Evolutionary conservation across 2,329 filamentous ascomycete genomes (phyloP).

Genomic region (Tricladium varicosporioides): DNA sequence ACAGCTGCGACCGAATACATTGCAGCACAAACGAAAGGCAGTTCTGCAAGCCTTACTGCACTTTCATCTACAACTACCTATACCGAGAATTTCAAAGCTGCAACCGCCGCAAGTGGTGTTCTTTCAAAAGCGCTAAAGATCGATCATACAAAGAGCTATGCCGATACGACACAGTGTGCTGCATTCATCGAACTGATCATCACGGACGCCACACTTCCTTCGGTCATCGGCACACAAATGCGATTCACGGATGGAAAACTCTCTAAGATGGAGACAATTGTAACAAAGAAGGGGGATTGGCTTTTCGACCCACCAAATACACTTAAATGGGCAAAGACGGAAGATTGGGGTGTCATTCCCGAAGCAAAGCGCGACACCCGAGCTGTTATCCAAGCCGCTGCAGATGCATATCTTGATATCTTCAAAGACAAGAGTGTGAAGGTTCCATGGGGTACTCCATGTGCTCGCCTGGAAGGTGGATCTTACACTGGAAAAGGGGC

Average conservation of each 20-base stretch:
- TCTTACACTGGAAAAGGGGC: constrained; percentile 8
- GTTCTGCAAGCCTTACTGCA: not conserved
- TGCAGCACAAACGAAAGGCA: constrained; percentile 1
- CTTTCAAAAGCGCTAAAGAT: constrained; percentile 7
- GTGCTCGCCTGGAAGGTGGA: constrained; percentile 7
- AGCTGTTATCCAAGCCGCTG: constrained; percentile 3
- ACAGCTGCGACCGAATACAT: constrained; percentile 3
- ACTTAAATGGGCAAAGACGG: not conserved
- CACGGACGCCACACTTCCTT: not conserved
- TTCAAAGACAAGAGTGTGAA: constrained; percentile 3
- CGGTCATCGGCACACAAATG: constrained; percentile 10
- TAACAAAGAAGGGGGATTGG: constrained; percentile 6
- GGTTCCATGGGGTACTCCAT: constrained; percentile 11
- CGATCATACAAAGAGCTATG: not conserved
- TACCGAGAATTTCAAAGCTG: constrained; percentile 8
- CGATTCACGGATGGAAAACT: not conserved
- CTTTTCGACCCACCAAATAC: constrained; percentile 9
- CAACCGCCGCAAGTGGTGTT: not conserved
- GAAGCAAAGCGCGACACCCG: not conserved
- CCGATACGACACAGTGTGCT: constrained; percentile 6
- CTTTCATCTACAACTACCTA: not conserved
- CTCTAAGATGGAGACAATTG: constrained; percentile 2
- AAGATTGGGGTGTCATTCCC: constrained; percentile 3
- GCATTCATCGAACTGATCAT: constrained; percentile 7
- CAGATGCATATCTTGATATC: constrained; percentile 10